Conservation (phyloP, 768 basidiomycete genomes). For the Agaricus sinodeliciosus region DNA sequence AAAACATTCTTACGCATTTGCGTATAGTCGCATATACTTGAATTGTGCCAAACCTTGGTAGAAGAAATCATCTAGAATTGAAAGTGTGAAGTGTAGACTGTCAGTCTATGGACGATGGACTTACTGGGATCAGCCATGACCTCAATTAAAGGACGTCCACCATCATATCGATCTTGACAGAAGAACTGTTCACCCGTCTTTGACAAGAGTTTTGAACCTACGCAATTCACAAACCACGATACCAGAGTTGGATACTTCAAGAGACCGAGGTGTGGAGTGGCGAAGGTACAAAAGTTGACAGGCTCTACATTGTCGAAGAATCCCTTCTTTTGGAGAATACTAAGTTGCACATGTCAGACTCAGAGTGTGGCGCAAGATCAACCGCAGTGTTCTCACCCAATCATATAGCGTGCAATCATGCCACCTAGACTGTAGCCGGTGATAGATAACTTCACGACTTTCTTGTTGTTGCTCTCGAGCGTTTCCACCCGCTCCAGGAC, state of each 20-base stretch:
- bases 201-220: slow-evolving; percentile 68
- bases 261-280: slow-evolving; percentile 80
- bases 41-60: slow-evolving; percentile 67
- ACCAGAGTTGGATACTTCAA: slow-evolving; percentile 55
- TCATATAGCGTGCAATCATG: slow-evolving; percentile 69
- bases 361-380: neutral
- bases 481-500: slow-evolving; percentile 48
- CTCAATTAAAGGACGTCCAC: slow-evolving; percentile 61
- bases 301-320: slow-evolving; percentile 71
- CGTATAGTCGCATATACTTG: slow-evolving; percentile 67
- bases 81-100: neutral
- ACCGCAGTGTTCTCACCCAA: slow-evolving; percentile 43
- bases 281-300: slow-evolving; percentile 77
- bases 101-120: slow-evolving; percentile 10
- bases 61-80: slow-evolving; percentile 57
- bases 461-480: slow-evolving; percentile 45
- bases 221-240: slow-evolving; percentile 40
- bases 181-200: slow-evolving; percentile 80
- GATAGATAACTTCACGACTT: slow-evolving; percentile 64
- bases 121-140: slow-evolving; percentile 77
- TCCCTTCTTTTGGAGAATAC: slow-evolving; percentile 55
- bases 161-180: slow-evolving; percentile 65
- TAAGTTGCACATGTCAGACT: slow-evolving; percentile 17
- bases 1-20: slow-evolving; percentile 57
- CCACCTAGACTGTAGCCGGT: slow-evolving; percentile 82